Evolutionary conservation across 805 yeast genomes (phyloP), one percentile per base, ranked within the genome.

Genomic region (Kazachstania taianensis): DNA sequence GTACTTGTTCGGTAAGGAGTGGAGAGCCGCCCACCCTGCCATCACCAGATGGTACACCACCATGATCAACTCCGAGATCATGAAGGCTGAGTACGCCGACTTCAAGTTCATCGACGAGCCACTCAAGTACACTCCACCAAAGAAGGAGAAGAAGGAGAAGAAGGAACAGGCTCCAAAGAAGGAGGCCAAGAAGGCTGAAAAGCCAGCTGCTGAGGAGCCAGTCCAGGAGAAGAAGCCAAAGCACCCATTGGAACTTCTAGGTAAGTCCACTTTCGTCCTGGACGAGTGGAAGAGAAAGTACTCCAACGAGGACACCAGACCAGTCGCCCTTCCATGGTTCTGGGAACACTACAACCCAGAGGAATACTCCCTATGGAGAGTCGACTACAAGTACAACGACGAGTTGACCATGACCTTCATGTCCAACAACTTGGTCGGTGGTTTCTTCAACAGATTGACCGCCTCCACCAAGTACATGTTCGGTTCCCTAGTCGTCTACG

Each of bases 341-440:
- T 92, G 96, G 96, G 81, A 81, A 63, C 78, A 81, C 70, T 89
- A 72, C 73, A 80, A 89, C 70, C 77, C 92, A 48, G 72, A 76
- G 47, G 97, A 89, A 68, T 89, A 87, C 85, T 87, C 97, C 39
- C 64, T 89, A 55, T 89, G 85, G 85, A 84, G 73, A 73, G 94
- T 87, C 55, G 94, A 77, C 62, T 89, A 81, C 87, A 86, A 83
- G 75, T 89, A 92, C 75, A 87, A 92, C 67, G 97, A 89, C 54
- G 98, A 89, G 73, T 77, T 89, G 66, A 89, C 96, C 51, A 69
- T 82, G 66, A 82, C 95, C 49, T 89, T 89, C 74, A 92, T 92
- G 97, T 84, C 97, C 54, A 86, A 86, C 81, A 89, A 89, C 78
- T 76, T 85, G 66, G 72, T 92, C 59, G 97, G 96, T 62, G 97